Base-by-base conservation (phyloP, 2,329 filamentous ascomycete species). In the Eurotiales sp. region DNA sequence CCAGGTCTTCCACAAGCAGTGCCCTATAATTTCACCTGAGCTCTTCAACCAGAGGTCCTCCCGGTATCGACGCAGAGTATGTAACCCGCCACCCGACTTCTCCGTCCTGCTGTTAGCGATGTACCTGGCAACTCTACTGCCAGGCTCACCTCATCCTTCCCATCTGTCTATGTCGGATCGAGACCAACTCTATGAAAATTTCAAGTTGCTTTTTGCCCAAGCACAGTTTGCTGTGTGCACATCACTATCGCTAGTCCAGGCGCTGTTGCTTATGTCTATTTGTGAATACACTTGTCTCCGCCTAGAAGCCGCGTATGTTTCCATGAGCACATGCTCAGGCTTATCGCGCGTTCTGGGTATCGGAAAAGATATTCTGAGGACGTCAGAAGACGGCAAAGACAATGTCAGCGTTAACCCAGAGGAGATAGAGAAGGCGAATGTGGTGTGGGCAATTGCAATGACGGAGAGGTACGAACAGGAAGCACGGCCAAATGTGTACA, bases 171-270 rank as follows among this genome's bases (percentile, higher is more conserved):
- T 21, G 19, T 27, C 21, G 1, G 36, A 14, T 14, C 45, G 34
- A 21, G 46, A 49, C 10, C 29, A 44, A 23, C 45, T 53, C 11
- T 53, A 53, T 29, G 27, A 41, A n/a, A 48, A 32, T 3, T 40
- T 41, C 17, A 53, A 53, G 36, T 53, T 46, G 10, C 46, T 53
- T 17, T 41, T 53, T n/a, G 46, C 51, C 10, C 45, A 49, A 36
- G 40, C 42, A 6, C 51, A 53, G 21, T 23, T 46, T 41, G 36
- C 46, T 4, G 21, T 44, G 15, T 34, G 17, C 12, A 47, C 46
- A 6, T 53, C 51, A 6, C 22, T 53, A 10, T 15, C 39, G 6
- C 42, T 53, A 27, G 32, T 49, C 6, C 51, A 53, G 46, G 46
- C 46, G 14, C 29, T 29, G 17, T 45, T 53, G 8, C 34, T 53